Base-by-base conservation (phyloP, 2,329 filamentous ascomycete genomes). In the Colletotrichum simmondsii region DNA sequence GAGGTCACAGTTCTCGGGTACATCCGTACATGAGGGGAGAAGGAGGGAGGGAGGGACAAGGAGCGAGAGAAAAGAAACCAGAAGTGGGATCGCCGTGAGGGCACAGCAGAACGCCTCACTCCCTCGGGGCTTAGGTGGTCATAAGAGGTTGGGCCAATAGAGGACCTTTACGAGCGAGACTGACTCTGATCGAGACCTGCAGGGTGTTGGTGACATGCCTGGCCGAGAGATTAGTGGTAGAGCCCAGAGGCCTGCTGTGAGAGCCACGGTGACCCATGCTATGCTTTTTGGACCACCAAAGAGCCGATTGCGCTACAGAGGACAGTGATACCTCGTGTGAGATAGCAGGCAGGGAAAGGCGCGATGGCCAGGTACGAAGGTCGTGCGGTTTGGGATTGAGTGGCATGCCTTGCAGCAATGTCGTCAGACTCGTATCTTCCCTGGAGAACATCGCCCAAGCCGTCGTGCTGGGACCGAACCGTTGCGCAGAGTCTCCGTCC, bases 181-280 rank as follows among this genome's bases (percentile, higher is more conserved):
- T 73, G 71, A 71, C 61, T 70, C 71, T 73, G 71, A 65, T 65
- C 66, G 57, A 73, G 68, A 67, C 63, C 52, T 71, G 57, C 67
- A 73, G 66, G 68, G 61, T n/a, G 19, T 28, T 28, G 65, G 57
- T 72, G 68, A 57, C 71, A 72, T 72, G 46, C 70, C 66, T 70
- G 66, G 70, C 66, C 70, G 54, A 70, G 60, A 70, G 32, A 70
- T 65, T 70, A 66, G 60, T 65, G 66, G 66, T 56, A 72, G 65
- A 64, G 54, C 65, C 59, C 60, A 60, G 52, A 35, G 57, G 49
- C 32, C 24, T 35, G 59, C 14, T 53, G 54, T 19, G 64, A 19
- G 42, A 65, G 61, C 46, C 42, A 61, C 26, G 24, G 56, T 46
- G 24, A 54, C 16, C 70, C 35, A 37, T 52, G 59, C 46, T 53